Evolutionary conservation across 257 asterid genomes (phyloP).

Genomic region (Buddleja alternifolia): DNA sequence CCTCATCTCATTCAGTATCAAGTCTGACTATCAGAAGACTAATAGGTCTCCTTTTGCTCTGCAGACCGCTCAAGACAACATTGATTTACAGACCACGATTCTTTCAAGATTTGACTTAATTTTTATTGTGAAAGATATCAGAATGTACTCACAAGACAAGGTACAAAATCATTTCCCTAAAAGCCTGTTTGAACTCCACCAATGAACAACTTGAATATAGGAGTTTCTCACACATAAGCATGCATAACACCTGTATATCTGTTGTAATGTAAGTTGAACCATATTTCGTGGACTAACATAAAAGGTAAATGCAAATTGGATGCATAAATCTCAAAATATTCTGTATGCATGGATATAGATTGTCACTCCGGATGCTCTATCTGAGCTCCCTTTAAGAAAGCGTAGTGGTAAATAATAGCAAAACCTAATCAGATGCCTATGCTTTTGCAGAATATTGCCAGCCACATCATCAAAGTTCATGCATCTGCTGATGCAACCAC

Average conservation of each 20-base stretch:
- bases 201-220: not conserved
- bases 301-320: not conserved
- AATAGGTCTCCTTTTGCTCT: conserved; percentile 28
- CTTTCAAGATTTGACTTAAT: conserved; percentile 96
- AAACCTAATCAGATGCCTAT: conserved; percentile 32
- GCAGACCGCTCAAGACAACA: conserved; percentile 99
- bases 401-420: conserved; percentile 21
- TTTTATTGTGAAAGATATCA: conserved; percentile 92
- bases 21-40: conserved; percentile 29
- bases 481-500: conserved; percentile 84
- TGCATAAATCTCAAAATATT: not conserved
- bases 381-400: conserved; percentile 12
- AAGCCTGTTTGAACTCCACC: not conserved
- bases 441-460: conserved; percentile 76
- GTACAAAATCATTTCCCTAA: conserved; percentile 38
- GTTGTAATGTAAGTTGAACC: not conserved
- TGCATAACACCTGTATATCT: not conserved
- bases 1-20: not conserved
- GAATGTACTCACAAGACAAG: conserved; percentile 93
- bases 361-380: not conserved
- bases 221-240: not conserved
- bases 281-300: not conserved
- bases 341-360: not conserved
- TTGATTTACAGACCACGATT: conserved; percentile 97
- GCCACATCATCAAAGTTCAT: conserved; percentile 87